Base-by-base conservation (phyloP, 2,329 filamentous ascomycete genomes). In the Pseudogymnoascus sp. region DNA sequence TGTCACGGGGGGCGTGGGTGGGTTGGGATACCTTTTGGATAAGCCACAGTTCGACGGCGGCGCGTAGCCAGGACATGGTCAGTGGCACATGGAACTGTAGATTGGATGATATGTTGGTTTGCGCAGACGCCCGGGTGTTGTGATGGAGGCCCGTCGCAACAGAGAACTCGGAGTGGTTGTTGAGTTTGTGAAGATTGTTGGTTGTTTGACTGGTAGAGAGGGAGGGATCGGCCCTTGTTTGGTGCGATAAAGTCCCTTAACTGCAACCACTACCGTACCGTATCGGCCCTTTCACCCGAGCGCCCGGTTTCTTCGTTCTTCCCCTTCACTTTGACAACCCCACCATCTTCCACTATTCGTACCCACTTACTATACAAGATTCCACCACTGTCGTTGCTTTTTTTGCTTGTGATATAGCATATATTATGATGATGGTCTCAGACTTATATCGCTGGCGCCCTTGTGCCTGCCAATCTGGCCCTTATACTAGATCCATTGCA, bases 1-100 rank as follows among this genome's bases (percentile, higher is more conserved):
- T 31, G 37, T 45, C 36, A 34, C 37, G 37, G 39, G 26, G n/a
- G 26, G 18, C n/a, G n/a, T n/a, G 34, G 23, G 34, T 16, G 36
- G 21, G n/a, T 60, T 8, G 29, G 29, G 29, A 6, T 29, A 60
- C 57, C 31, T 36, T 39, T 26, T 60, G 31, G 36, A 39, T 60
- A 18, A 60, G 57, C 57, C 36, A 39, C 31, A 36, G 11, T 16
- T 60, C 57, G 31, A 60, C 45, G 14, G 45, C 45, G 23, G 45
- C 45, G 45, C 45, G 45, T 54, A 54, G 45, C 45, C 45, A 54
- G 45, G 45, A 54, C 45, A 54, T 54, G 45, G 23, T 54, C 23
- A 31, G 12, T 31, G 23, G 45, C 7, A 29, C 16, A 37, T 39
- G 21, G 5, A 29, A 60, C 8, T 16, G 6, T 39, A 29, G 16